phyloP scores from a whole-genome alignment of 75 land plant species.

The Cryptomeria japonica region DNA sequence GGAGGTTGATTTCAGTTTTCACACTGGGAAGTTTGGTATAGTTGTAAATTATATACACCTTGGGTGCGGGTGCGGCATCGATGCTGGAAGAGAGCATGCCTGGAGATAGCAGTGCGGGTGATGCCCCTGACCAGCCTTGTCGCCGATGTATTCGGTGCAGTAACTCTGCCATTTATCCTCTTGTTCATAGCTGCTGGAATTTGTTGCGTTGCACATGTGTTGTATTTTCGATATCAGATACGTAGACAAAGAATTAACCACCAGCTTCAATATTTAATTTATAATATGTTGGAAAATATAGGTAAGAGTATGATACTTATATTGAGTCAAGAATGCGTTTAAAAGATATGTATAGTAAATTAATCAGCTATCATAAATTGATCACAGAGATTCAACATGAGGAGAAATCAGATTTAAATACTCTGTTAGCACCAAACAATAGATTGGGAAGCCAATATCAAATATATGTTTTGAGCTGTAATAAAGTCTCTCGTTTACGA shows the following conservation, averaged over 20 bases:
- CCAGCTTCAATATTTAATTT: conserved; percentile 74
- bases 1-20: not conserved
- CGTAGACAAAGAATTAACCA: conserved; percentile 29
- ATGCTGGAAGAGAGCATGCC: conserved; percentile 88
- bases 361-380: too few relatives aligned
- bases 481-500: too few relatives aligned
- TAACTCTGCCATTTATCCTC: conserved; percentile 67
- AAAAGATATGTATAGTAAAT: too few relatives aligned
- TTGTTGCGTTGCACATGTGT: conserved; percentile 56
- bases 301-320: too few relatives aligned
- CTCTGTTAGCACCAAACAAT: too few relatives aligned
- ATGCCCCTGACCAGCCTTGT: conserved; percentile 93
- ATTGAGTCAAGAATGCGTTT: too few relatives aligned
- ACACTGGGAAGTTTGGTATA: too few relatives aligned
- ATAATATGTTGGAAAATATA: too few relatives aligned
- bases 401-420: too few relatives aligned
- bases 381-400: too few relatives aligned
- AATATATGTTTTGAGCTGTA: too few relatives aligned
- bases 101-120: conserved; percentile 67
- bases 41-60: not conserved
- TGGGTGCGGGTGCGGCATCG: conserved; percentile 24
- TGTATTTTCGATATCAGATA: conserved; percentile 64
- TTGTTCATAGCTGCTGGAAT: conserved; percentile 51
- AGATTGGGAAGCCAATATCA: too few relatives aligned
- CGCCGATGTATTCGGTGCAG: conserved; percentile 92